phyloP scores from a whole-genome alignment of 1,139 yeast genomes.

The Yarrowia galli region DNA sequence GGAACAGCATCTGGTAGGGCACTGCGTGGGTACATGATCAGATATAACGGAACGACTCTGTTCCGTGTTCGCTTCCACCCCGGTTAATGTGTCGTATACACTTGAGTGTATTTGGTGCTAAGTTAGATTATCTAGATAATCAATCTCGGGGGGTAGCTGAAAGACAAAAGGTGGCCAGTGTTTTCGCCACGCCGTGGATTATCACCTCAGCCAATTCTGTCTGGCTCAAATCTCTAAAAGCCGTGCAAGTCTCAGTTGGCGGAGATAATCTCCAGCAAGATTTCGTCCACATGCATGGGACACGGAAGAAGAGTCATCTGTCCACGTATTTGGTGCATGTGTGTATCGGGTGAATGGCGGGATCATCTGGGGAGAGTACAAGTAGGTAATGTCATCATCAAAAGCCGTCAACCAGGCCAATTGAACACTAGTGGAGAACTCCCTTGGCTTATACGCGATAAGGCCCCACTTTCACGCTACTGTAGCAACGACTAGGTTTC shows the following conservation, averaged over 20 bases:
- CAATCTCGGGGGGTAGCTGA: neutral
- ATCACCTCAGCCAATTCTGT: neutral
- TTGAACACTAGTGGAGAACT: too few species aligned
- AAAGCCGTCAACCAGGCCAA: neutral
- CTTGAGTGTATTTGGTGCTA: neutral
- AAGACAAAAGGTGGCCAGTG: neutral
- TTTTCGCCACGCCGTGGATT: neutral
- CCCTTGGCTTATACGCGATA: neutral
- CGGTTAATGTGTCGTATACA: neutral
- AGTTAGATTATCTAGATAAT: conserved; percentile 2
- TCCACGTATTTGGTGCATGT: conserved; percentile 6
- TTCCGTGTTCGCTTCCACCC: neutral
- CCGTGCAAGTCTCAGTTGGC: neutral
- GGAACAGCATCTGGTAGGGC: conserved; percentile 1
- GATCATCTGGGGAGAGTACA: too few species aligned
- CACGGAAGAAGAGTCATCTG: neutral
- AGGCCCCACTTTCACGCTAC: neutral
- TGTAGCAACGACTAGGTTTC: neutral
- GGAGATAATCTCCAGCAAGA: conserved; percentile 5
- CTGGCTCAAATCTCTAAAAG: neutral
- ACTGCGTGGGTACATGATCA: neutral
- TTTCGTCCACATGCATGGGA: neutral
- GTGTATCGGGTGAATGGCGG: neutral
- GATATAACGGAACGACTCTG: neutral
- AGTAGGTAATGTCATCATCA: too few species aligned